These are phyloP conservation scores for Periconia digitata DNA, from an alignment of 2,329 filamentous ascomycete species.

Conservation along the genomic window DNA sequence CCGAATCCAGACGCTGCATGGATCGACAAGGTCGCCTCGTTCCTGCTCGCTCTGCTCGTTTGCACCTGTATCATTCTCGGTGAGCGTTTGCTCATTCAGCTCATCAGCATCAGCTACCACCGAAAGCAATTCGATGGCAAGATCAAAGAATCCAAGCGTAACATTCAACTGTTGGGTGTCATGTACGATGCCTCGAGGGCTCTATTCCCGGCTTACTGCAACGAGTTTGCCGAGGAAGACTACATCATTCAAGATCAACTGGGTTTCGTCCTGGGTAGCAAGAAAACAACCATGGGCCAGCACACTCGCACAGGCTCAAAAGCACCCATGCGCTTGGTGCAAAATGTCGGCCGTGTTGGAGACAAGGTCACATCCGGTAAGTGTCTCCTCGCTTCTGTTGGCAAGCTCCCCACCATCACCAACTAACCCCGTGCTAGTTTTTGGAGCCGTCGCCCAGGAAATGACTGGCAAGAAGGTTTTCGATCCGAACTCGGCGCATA, in stretches of 20 bases:
- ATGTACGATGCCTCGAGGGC: constrained; percentile 88
- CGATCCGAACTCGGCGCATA: constrained; percentile 87
- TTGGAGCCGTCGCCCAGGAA: constrained; percentile 90
- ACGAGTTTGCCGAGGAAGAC: constrained; percentile 89
- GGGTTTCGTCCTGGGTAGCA: constrained; percentile 64
- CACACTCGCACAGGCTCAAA: constrained; percentile 61
- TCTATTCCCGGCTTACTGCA: constrained; percentile 90
- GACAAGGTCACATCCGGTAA: constrained; percentile 79
- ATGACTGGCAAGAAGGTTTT: constrained; percentile 96
- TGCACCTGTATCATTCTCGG: constrained; percentile 70
- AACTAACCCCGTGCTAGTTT: constrained; percentile 51
- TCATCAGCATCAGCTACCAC: constrained; percentile 84
- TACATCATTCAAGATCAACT: constrained; percentile 79
- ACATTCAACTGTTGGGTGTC: constrained; percentile 76
- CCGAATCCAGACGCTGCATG: constrained; percentile 38
- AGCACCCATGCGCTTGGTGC: constrained; percentile 78
- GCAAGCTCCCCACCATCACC: neutral
- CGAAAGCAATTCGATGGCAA: constrained; percentile 77
- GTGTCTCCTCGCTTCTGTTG: neutral
- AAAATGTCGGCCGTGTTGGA: constrained; percentile 71
- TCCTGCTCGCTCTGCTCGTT: constrained; percentile 68
- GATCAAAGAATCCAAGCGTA: constrained; percentile 89
- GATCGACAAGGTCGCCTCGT: constrained; percentile 60
- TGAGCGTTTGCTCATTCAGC: constrained; percentile 78
- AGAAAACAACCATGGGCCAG: constrained; percentile 47